Conservation (phyloP, 2,329 filamentous ascomycete genomes). For the Cercospora nicotianae region DNA sequence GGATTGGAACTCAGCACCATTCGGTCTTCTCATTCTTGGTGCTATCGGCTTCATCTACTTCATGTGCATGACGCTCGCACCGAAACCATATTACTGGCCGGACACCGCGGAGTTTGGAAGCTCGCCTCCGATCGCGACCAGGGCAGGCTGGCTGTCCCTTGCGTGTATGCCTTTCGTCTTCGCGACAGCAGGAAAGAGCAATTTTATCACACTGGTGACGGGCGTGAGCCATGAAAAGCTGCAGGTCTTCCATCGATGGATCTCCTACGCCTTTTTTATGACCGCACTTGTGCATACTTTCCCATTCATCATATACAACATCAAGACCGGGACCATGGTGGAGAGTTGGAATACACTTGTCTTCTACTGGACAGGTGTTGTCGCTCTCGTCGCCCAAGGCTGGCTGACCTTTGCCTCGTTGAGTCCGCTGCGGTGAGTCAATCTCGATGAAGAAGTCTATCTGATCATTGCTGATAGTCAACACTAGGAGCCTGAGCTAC, state of each 20-base stretch:
- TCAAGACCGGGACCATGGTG: slow-evolving; percentile 51
- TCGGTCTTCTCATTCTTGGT: slow-evolving; percentile 48
- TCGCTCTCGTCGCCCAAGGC: slow-evolving; percentile 54
- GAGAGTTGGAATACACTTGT: slow-evolving; percentile 48
- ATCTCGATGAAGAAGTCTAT: not conserved
- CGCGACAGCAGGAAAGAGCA: slow-evolving; percentile 49
- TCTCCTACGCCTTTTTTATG: slow-evolving; percentile 57
- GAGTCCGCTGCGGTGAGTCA: slow-evolving; percentile 51
- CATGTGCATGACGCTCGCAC: slow-evolving; percentile 41
- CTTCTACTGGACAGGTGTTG: slow-evolving; percentile 58
- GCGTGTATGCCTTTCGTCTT: slow-evolving; percentile 55
- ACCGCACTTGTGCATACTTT: slow-evolving; percentile 60
- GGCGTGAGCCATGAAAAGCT: slow-evolving; percentile 59
- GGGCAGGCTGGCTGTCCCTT: slow-evolving; percentile 55
- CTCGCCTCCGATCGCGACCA: slow-evolving; percentile 55
- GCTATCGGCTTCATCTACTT: slow-evolving; percentile 49
- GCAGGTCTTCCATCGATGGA: slow-evolving; percentile 57
- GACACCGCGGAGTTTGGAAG: slow-evolving; percentile 44
- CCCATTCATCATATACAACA: slow-evolving; percentile 58
- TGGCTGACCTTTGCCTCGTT: slow-evolving; percentile 59
- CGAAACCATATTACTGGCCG: slow-evolving; percentile 52
- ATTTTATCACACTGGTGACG: slow-evolving; percentile 55
- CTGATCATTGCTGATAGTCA: not conserved
- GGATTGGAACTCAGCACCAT: slow-evolving; percentile 46
- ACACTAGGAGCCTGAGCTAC: slow-evolving; percentile 53